Base-by-base conservation (phyloP, 768 basidiomycete genomes). In the Coprinopsis strossmayeri region DNA sequence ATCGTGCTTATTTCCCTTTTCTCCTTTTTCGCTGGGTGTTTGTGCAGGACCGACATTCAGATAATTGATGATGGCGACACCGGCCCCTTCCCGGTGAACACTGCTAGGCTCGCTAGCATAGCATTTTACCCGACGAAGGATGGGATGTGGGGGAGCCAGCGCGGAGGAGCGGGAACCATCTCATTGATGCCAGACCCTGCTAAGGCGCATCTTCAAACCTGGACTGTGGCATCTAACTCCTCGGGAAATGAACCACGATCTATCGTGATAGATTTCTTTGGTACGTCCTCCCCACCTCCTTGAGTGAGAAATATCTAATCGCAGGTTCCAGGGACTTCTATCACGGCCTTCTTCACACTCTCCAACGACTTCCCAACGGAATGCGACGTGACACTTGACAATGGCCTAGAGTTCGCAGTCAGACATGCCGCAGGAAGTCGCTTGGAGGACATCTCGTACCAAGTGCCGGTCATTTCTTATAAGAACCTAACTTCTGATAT, bases 261-360 rank as follows among this genome's bases (percentile, higher is more conserved):
- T 17, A 45, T 45, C 18, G 28, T 32, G 10, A 45, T 45, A 25
- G 43, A 45, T 20, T 45, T 45, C 18, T 45, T 28, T 18, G 43
- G 43, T 45, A 18, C 11, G 28, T 32, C 9, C 28, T 32, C 9
- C 7, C 7, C 27, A 45, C 18, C 35, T 17, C 17, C 30, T n/a
- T n/a, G n/a, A n/a, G n/a, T 15, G 30, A 32, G 9, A 32, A 32
- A 32, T 32, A 32, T 15, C 7, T 15, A 32, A 7, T 32, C 30
- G 7, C 30, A 15, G 17, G 15, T 32, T 32, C 30, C 41, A 45
- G 43, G 43, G 7, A 28, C 43, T 3, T 27, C 25, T 17, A 45
- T 45, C 27, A 45, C 25, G 3, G 43, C 43, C 5, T 45, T 28
- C 27, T 45, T 45, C 43, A 45, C 43, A 13, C 25, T 45, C 10